Evolutionary conservation across 805 yeast genomes (phyloP).

Genomic region (Candida chauliodis): DNA sequence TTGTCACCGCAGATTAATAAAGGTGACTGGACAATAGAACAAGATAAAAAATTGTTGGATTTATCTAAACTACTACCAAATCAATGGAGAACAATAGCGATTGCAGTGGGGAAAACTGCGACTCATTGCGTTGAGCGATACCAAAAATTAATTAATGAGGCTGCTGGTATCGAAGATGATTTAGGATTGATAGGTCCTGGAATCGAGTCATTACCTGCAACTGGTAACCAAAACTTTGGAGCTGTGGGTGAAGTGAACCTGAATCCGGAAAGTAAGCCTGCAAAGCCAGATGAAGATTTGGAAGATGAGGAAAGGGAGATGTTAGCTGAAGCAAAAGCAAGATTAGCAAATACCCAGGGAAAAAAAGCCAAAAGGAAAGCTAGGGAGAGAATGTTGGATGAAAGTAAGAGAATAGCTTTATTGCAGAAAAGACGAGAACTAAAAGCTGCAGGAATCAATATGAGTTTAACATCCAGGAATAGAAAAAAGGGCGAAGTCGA

Average conservation of each 20-base stretch:
- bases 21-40: constrained; percentile 66
- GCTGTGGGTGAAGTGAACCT: constrained; percentile 59
- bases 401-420: constrained; percentile 69
- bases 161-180: constrained; percentile 25
- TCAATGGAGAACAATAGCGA: constrained; percentile 93
- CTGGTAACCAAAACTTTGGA: constrained; percentile 18
- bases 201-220: constrained; percentile 45
- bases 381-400: constrained; percentile 78
- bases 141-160: constrained; percentile 62
- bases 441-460: constrained; percentile 71
- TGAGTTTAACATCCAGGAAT: constrained; percentile 48
- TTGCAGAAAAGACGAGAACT: constrained; percentile 78
- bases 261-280: constrained; percentile 73
- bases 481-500: constrained; percentile 66
- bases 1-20: constrained; percentile 69
- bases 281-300: constrained; percentile 77
- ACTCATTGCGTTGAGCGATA: constrained; percentile 83
- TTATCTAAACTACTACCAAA: constrained; percentile 75
- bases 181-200: constrained; percentile 51
- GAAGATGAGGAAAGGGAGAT: constrained; percentile 89
- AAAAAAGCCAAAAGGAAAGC: constrained; percentile 90
- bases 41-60: constrained; percentile 68
- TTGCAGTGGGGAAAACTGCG: constrained; percentile 69
- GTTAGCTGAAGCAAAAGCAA: constrained; percentile 91
- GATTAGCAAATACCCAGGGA: constrained; percentile 90